Evolutionary conservation across 2,329 filamentous ascomycete genomes (phyloP).

Genomic region (Blastomyces emzantsi): DNA sequence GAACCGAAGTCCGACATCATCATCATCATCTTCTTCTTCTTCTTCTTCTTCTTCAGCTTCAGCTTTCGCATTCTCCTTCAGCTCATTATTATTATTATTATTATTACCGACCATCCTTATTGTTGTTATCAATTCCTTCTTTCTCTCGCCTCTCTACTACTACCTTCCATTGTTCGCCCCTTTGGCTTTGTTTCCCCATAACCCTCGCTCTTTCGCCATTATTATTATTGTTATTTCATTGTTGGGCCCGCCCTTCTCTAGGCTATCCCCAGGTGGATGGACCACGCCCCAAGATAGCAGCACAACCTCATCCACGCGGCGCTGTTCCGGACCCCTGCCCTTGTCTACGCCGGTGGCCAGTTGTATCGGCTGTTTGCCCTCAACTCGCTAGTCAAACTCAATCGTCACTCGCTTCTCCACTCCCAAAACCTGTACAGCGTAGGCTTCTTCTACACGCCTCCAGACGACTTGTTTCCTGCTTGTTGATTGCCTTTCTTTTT

Average conservation of each 20-base stretch:
- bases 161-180: constrained; percentile 3
- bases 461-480: background rate
- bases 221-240: too few species aligned
- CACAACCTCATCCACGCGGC: background rate
- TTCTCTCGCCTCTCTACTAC: constrained; percentile 1
- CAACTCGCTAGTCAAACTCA: background rate
- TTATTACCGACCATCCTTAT: too few species aligned
- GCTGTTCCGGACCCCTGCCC: constrained; percentile 1
- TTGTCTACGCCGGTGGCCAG: background rate
- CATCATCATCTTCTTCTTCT: background rate
- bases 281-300: background rate
- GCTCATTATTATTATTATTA: constrained; percentile 3
- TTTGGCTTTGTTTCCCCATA: constrained; percentile 4
- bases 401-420: constrained; percentile 7
- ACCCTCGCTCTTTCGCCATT: too few species aligned
- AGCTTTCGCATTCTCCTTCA: constrained; percentile 6
- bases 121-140: constrained; percentile 2
- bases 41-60: background rate
- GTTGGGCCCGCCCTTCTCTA: background rate
- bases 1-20: background rate
- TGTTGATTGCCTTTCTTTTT: background rate
- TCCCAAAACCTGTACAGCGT: background rate
- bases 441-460: background rate
- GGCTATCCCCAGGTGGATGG: background rate
- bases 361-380: background rate